phyloP scores from a whole-genome alignment of 2,329 filamentous ascomycete genomes.

The Rutstroemia sp. region DNA sequence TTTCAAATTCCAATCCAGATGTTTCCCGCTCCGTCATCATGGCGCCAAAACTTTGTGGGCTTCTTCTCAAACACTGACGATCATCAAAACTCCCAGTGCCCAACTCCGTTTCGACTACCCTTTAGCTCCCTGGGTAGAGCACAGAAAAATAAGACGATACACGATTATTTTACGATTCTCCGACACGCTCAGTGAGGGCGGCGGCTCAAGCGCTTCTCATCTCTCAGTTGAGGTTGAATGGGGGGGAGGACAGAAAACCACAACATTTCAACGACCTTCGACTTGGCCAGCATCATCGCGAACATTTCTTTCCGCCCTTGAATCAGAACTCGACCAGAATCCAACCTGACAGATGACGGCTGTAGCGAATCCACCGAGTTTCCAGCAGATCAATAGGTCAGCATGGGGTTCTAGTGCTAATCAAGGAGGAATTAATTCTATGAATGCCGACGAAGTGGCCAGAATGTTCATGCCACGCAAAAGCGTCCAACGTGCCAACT shows the following conservation, averaged over 20 bases:
- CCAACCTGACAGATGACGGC: slow-evolving; percentile 48
- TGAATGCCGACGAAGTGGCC: slow-evolving; percentile 77
- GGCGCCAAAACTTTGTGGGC: slow-evolving; percentile 14
- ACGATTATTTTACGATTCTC: background rate
- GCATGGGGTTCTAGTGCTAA: slow-evolving; percentile 56
- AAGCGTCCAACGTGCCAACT: slow-evolving; percentile 78
- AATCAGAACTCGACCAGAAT: background rate
- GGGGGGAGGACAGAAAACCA: slow-evolving; percentile 10
- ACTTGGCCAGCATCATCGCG: slow-evolving; percentile 3
- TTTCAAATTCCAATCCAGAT: background rate
- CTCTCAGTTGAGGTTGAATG: slow-evolving; percentile 15
- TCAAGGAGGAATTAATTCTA: slow-evolving; percentile 56
- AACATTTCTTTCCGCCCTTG: slow-evolving; percentile 6
- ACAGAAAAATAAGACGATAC: background rate
- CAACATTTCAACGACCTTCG: slow-evolving; percentile 9
- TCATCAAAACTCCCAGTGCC: slow-evolving; percentile 13
- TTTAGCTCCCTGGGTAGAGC: background rate
- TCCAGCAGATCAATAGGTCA: slow-evolving; percentile 56
- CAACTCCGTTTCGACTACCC: background rate
- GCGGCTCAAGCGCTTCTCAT: slow-evolving; percentile 15
- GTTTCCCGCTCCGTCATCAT: slow-evolving; percentile 8
- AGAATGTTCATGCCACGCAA: slow-evolving; percentile 89
- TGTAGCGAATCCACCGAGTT: slow-evolving; percentile 57
- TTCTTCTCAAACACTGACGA: slow-evolving; percentile 16
- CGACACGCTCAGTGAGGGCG: slow-evolving; percentile 9